Evolutionary conservation across 2,329 filamentous ascomycete species (phyloP).

Genomic region (Ophiosphaerella narmari): DNA sequence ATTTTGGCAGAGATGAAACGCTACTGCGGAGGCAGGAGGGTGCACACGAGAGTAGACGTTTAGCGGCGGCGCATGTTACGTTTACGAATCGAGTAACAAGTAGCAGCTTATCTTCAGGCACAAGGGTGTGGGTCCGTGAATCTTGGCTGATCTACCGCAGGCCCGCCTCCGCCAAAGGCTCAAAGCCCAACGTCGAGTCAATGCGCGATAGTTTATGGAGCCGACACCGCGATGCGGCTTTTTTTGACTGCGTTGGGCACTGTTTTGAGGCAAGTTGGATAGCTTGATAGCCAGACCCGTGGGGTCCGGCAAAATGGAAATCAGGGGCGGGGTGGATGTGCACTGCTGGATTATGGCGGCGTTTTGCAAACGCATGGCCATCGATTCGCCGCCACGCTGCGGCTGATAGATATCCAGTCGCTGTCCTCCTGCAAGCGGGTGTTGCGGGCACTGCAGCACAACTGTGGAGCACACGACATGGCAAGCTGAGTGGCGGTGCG

Average conservation of each 20-base stretch:
- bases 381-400: slow-evolving; percentile 12
- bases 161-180: slow-evolving; percentile 25
- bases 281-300: slow-evolving; percentile 22
- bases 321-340: slow-evolving; percentile 5
- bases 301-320: slow-evolving; percentile 25
- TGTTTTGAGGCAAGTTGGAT: slow-evolving; percentile 6
- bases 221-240: slow-evolving; percentile 41
- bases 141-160: slow-evolving; percentile 31
- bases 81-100: slow-evolving; percentile 36
- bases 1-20: too few relatives aligned
- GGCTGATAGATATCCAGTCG: neutral
- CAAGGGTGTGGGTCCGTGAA: slow-evolving; percentile 14
- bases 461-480: slow-evolving; percentile 26
- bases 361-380: slow-evolving; percentile 15
- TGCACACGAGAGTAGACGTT: slow-evolving; percentile 9
- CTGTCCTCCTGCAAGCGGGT: neutral
- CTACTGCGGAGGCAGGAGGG: neutral
- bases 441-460: slow-evolving; percentile 18
- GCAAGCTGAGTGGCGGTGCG: slow-evolving; percentile 15
- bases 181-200: slow-evolving; percentile 15
- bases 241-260: slow-evolving; percentile 21
- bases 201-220: slow-evolving; percentile 25
- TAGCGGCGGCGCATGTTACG: slow-evolving; percentile 38
- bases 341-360: slow-evolving; percentile 6
- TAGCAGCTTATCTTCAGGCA: slow-evolving; percentile 31